These are phyloP conservation scores for Lactifluus volemus DNA, from an alignment of 768 basidiomycete genomes.

Conservation along the genomic window DNA sequence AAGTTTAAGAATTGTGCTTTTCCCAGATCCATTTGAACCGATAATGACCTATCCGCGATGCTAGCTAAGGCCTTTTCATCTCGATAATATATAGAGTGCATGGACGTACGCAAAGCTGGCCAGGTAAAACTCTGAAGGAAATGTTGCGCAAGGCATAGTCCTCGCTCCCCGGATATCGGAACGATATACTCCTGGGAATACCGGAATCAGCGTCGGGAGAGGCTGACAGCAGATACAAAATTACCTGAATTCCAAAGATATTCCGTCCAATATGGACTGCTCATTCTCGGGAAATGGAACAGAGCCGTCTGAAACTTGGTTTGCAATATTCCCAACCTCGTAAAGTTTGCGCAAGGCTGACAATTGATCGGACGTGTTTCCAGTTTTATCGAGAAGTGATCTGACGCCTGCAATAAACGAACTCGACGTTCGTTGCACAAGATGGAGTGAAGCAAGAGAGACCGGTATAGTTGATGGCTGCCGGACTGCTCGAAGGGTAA, in stretches of 20 bases:
- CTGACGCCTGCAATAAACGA: constrained; percentile 44
- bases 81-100: neutral
- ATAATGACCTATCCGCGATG: constrained; percentile 54
- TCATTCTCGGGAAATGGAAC: constrained; percentile 29
- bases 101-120: constrained; percentile 62
- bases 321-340: constrained; percentile 50
- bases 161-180: constrained; percentile 51
- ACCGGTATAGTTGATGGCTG: constrained; percentile 19
- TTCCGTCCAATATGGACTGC: constrained; percentile 17
- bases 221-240: constrained; percentile 10
- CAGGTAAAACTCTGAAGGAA: constrained; percentile 61
- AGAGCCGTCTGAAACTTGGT: constrained; percentile 46
- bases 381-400: constrained; percentile 44
- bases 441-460: constrained; percentile 29
- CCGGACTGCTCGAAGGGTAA: constrained; percentile 20
- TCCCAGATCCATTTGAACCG: constrained; percentile 69
- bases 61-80: neutral
- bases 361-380: constrained; percentile 46
- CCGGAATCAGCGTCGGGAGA: constrained; percentile 15
- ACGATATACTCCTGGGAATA: constrained; percentile 52
- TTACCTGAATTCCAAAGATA: constrained; percentile 56
- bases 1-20: constrained; percentile 73
- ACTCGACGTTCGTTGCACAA: constrained; percentile 44
- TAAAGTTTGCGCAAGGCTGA: constrained; percentile 54
- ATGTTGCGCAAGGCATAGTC: constrained; percentile 48